Evolutionary conservation across 441 rosid species (phyloP), one percentile per base, ranked within the genome.

Genomic region (Populus hybrid): DNA sequence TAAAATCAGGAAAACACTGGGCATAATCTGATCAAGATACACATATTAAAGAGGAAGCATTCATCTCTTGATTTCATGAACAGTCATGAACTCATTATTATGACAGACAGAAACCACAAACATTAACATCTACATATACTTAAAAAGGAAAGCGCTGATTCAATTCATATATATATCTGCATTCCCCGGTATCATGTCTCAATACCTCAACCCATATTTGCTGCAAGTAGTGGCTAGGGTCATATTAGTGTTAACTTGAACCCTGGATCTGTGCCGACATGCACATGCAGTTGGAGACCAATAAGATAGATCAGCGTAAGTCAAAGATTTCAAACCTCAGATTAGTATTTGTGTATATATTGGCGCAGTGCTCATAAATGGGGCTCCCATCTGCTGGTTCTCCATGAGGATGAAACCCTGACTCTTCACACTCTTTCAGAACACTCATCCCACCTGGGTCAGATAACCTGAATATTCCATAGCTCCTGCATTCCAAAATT

Each of bases 241-340:
- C 63, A 12, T 70, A 7, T 69, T 40, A n/a, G 18, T 12, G 53
- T 45, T 45, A 45, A 12, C 53, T 12, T 45, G 18, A 45, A 12
- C 53, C 53, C 53, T 45, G 53, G 18, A 12, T 45, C 53, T 12
- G 53, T 4, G 18, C 53, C 33, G 3, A 3, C 36, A 35, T 23
- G 24, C 20, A 28, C 18, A 64, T 9, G 68, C 45, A 31, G 67
- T 21, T 14, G 50, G 4, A 5, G 31, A 50, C 21, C 2, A 20
- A 9, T 2, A 16, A 2, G 40, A 74, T 36, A 69, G 66, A 77
- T 88, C 79, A 90, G 59, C 99, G 97, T 83, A 94, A 83, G 85
- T 94, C 97, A 73, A 93, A 93, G 78, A 93, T 92, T 86, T 94
- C 97, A 33, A 94, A 92, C 86, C 97, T 88, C 69, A 93, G 87